Evolutionary conservation across 257 asterid genomes (phyloP).

Genomic region (Solanum dulcamara): DNA sequence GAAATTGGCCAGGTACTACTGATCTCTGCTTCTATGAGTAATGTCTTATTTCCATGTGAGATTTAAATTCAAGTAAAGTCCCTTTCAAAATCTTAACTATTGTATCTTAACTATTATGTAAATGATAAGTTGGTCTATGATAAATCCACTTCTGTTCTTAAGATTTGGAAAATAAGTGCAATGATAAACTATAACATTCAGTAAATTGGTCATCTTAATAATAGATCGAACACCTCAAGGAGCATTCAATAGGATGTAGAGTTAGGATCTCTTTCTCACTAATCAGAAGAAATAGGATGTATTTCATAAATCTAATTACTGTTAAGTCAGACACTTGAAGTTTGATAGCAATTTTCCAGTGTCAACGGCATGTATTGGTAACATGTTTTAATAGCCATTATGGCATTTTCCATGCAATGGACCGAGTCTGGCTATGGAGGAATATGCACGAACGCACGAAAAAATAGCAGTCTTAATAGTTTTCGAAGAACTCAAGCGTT

Average conservation of each 20-base stretch:
- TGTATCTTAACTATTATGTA: too few species aligned
- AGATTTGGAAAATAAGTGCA: not conserved
- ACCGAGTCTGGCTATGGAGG: not conserved
- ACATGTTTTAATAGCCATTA: not conserved
- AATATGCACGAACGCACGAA: not conserved
- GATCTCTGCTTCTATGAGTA: too few species aligned
- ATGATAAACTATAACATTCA: not conserved
- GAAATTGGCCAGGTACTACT: constrained; percentile 23
- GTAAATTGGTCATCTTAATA: not conserved
- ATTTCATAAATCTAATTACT: not conserved
- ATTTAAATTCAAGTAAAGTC: not conserved
- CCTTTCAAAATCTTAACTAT: not conserved
- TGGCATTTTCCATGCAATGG: not conserved
- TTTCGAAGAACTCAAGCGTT: not conserved
- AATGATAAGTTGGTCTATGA: not conserved
- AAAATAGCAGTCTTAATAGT: not conserved
- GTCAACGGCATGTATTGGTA: not conserved
- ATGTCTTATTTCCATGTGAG: not conserved
- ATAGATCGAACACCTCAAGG: not conserved
- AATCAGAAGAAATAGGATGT: not conserved
- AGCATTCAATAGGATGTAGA: not conserved
- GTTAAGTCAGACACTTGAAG: not conserved
- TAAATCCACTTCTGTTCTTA: not conserved
- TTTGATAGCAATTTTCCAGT: not conserved
- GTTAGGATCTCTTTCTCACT: not conserved